Base-by-base conservation (phyloP, 2,329 filamentous ascomycete genomes). In the Didymella pinodella region DNA sequence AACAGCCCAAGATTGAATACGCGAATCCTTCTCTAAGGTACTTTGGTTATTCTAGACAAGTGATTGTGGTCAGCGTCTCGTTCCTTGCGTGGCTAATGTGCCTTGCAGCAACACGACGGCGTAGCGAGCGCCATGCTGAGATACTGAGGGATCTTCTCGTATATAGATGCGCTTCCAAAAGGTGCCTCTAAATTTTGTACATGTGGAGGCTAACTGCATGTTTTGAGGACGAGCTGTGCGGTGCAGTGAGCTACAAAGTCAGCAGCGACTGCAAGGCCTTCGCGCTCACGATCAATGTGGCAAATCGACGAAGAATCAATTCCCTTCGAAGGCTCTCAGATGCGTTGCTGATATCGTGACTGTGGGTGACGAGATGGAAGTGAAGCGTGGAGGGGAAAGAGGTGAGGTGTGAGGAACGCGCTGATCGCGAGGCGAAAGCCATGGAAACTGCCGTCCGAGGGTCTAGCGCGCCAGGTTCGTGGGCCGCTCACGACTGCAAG, bases 401-500 rank as follows among this genome's bases (percentile, higher is more conserved):
- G 28, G 46, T 59, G 50, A 59, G 38, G 51, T 53, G 55, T 28
- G 55, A 52, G 44, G n/a, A 54, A 46, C 46, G 32, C 47, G 43
- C 46, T 32, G 47, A 48, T 59, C 26, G 29, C 18, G 41, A 51
- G 48, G 47, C 47, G 48, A 57, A 28, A 40, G 31, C 25, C 36
- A 48, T 47, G 52, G 57, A 48, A 60, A 10, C 28, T 60, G 51
- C 52, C 57, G 57, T 16, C 11, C 20, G 14, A 5, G 20, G 38
- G 38, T 25, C 40, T 54, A 46, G 46, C 57, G 48, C 52, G 28
- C 57, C 57, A 28, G 41, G 41, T 41, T 41, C 49, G 34, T 59
- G 65, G 65, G 59, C 59, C 65, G 51, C 56, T 56, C 56, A 59
- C 56, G 49, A 58, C 55, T 63, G 63, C 54, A 62, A 50, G 45